Percentiles rank a stretch among this genome's conserved stretches.
Evolutionary conservation across 768 basidiomycete genomes (phyloP).

Genomic region (Phallus indusiatus): DNA sequence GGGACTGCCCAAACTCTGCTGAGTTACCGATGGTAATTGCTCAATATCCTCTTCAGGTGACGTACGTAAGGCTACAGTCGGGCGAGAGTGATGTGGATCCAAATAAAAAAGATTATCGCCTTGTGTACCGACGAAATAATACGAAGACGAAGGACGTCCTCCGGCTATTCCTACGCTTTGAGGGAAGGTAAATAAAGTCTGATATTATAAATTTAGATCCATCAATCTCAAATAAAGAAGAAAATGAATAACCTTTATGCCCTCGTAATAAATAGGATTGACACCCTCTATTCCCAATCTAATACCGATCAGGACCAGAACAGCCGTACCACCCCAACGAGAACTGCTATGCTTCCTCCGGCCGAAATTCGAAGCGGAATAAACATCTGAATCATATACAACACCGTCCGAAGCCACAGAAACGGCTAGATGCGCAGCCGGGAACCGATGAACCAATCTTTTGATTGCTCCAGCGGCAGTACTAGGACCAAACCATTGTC

Average conservation of each 20-base stretch:
- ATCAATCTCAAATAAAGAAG: neutral
- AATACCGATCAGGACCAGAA: conserved; percentile 79
- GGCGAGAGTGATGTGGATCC: conserved; percentile 71
- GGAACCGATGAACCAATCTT: conserved; percentile 72
- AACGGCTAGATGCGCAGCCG: conserved; percentile 73
- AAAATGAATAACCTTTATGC: conserved; percentile 47
- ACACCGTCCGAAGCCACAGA: conserved; percentile 75
- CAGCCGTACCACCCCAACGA: conserved; percentile 74
- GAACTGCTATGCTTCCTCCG: conserved; percentile 1
- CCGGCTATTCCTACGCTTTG: conserved; percentile 97
- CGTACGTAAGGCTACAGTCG: conserved; percentile 61
- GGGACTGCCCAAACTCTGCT: neutral
- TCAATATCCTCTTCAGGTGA: conserved; percentile 24
- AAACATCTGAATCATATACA: conserved; percentile 81
- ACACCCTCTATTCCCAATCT: conserved; percentile 87
- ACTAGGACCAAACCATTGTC: conserved; percentile 97
- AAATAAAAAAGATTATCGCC: conserved; percentile 80
- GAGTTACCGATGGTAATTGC: neutral
- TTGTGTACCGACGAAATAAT: conserved; percentile 94
- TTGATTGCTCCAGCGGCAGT: conserved; percentile 96
- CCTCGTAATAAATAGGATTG: conserved; percentile 90
- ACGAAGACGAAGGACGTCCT: conserved; percentile 92
- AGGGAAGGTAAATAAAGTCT: conserved; percentile 86
- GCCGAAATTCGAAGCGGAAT: conserved; percentile 49
- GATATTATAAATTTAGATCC: neutral